A percentile compares a stretch with the other conserved stretches of the same genome.
These are phyloP conservation scores for Chiua virens DNA, from an alignment of 768 basidiomycete genomes.

Conservation along the genomic window DNA sequence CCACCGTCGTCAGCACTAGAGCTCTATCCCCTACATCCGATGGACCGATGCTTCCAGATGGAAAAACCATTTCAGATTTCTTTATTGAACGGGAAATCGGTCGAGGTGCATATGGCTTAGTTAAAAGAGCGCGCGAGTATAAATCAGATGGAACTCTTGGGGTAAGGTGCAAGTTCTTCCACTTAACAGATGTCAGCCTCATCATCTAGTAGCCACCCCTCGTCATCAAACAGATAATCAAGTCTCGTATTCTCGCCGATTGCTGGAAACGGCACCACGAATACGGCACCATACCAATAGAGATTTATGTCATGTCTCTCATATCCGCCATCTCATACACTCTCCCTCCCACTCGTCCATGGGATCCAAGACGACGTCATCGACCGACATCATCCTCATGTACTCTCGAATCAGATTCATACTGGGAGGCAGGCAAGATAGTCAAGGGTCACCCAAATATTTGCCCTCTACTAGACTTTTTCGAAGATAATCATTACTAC, in stretches of 20 bases:
- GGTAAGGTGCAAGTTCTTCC: slow-evolving; percentile 49
- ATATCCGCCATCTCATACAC: slow-evolving; percentile 80
- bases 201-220: slow-evolving; percentile 63
- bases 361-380: slow-evolving; percentile 67
- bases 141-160: slow-evolving; percentile 75
- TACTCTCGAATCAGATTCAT: slow-evolving; percentile 21
- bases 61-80: slow-evolving; percentile 81
- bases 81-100: slow-evolving; percentile 87
- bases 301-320: slow-evolving; percentile 92
- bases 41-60: slow-evolving; percentile 40
- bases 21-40: slow-evolving; percentile 57
- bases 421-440: slow-evolving; percentile 68
- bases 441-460: slow-evolving; percentile 94
- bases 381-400: slow-evolving; percentile 22
- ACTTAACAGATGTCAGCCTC: slow-evolving; percentile 1
- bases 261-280: slow-evolving; percentile 98
- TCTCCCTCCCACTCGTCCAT: slow-evolving; percentile 76
- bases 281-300: slow-evolving; percentile 96
- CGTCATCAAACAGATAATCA: slow-evolving; percentile 98
- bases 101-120: slow-evolving; percentile 92
- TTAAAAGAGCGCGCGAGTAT: slow-evolving; percentile 85
- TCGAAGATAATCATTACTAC: slow-evolving; percentile 95
- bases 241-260: slow-evolving; percentile 96
- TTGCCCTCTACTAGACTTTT: slow-evolving; percentile 92
- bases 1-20: slow-evolving; percentile 56